Evolutionary conservation across 2,329 filamentous ascomycete genomes (phyloP).

Genomic region (Fusarium sp.): DNA sequence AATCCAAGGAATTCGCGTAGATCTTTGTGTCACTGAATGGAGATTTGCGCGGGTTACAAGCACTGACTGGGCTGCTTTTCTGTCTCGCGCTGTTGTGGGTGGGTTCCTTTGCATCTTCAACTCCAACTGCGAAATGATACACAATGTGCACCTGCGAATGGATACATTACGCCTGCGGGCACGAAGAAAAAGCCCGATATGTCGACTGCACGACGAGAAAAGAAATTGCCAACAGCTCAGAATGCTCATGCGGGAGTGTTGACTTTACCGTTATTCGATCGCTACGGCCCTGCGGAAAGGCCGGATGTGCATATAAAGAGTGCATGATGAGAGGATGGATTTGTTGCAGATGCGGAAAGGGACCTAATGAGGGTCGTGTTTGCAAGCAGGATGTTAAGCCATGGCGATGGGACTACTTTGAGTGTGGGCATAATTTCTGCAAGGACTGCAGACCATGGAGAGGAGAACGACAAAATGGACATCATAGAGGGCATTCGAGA

Average conservation of each 20-base stretch:
- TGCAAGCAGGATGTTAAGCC: constrained; percentile 28
- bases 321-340: constrained; percentile 30
- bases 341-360: constrained; percentile 34
- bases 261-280: constrained; percentile 17
- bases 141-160: constrained; percentile 36
- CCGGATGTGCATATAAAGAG: constrained; percentile 22
- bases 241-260: constrained; percentile 27
- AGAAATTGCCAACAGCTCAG: constrained; percentile 25
- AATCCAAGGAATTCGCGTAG: constrained; percentile 12
- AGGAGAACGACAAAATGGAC: background rate
- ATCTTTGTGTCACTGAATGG: constrained; percentile 23
- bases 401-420: constrained; percentile 20
- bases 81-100: background rate
- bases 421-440: constrained; percentile 25
- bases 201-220: constrained; percentile 24
- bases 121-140: constrained; percentile 7
- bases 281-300: constrained; percentile 1
- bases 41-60: background rate
- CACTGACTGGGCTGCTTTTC: background rate
- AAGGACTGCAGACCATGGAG: constrained; percentile 18
- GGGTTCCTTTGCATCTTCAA: background rate
- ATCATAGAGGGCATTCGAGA: background rate
- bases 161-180: constrained; percentile 25
- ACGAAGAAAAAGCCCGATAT: constrained; percentile 33
- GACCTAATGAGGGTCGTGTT: constrained; percentile 19